A percentile compares a stretch with the other conserved stretches of the same genome.
These are phyloP conservation scores for Geotrichum bryndzae DNA, from an alignment of 1,139 yeast species.

Conservation along the genomic window DNA sequence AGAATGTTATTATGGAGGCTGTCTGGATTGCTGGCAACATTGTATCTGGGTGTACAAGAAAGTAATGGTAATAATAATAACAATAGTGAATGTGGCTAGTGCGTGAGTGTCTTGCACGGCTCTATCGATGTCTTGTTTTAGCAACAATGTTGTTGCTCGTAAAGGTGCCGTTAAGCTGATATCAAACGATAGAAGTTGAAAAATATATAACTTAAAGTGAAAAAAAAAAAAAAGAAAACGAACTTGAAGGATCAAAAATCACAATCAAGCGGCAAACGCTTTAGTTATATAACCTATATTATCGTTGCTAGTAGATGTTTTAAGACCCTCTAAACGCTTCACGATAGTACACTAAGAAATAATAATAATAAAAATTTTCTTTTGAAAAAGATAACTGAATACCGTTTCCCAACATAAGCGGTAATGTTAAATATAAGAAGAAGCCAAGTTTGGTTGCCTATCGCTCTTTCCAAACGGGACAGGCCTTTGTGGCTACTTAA, in stretches of 20 bases:
- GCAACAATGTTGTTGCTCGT: not conserved
- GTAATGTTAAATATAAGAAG: too few species aligned
- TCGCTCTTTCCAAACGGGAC: too few species aligned
- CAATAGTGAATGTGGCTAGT: not conserved
- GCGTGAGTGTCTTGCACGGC: not conserved
- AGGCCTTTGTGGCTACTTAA: too few species aligned
- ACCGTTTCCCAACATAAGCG: too few species aligned
- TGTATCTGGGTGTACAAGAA: not conserved
- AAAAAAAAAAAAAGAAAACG: not conserved
- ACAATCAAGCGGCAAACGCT: not conserved
- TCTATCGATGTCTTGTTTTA: not conserved
- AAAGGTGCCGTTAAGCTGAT: not conserved
- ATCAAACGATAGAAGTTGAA: not conserved
- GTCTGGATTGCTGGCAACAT: slow-evolving; percentile 5
- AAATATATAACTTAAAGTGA: not conserved
- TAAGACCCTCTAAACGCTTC: not conserved
- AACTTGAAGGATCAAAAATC: not conserved
- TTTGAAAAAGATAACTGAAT: not conserved
- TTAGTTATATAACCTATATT: not conserved
- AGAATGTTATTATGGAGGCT: slow-evolving; percentile 6
- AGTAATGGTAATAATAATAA: too few species aligned
- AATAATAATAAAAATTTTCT: not conserved
- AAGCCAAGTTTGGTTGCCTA: too few species aligned
- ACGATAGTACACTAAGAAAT: too few species aligned
- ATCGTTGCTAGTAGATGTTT: not conserved